Conservation (phyloP, 2,329 filamentous ascomycete species). For the Graphilbum sp. region DNA sequence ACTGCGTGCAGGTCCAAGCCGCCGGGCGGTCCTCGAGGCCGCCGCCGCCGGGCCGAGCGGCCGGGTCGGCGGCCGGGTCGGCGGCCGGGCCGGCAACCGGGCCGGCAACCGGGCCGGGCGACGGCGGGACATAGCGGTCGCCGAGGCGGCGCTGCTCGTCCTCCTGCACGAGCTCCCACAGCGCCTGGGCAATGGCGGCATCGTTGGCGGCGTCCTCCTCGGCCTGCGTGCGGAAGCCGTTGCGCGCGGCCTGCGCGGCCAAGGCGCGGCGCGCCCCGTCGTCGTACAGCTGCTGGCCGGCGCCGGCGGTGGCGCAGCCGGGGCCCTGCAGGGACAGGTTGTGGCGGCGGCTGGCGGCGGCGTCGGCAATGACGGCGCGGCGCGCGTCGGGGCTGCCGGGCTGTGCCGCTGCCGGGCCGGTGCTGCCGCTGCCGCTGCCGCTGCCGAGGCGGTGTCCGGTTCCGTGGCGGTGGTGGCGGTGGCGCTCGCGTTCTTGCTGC, state of each 20-base stretch:
- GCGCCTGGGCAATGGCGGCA: conserved; percentile 57
- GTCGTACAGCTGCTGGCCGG: conserved; percentile 2
- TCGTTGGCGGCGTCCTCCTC: conserved; percentile 86
- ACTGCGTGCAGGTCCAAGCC: not conserved
- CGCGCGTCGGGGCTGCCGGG: too few species aligned
- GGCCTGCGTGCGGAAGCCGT: conserved; percentile 67
- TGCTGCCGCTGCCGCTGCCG: not conserved
- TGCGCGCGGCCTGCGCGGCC: conserved; percentile 26
- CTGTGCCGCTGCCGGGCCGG: too few species aligned
- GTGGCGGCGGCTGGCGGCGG: too few species aligned
- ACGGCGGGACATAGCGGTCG: conserved; percentile 32
- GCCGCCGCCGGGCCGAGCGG: too few species aligned
- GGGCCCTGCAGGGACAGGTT: too few species aligned
- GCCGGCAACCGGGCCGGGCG: conserved; percentile 33
- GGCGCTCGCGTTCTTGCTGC: conserved; percentile 43
- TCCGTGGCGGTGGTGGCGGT: conserved; percentile 12
- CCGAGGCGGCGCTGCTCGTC: conserved; percentile 46
- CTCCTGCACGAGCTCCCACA: conserved; percentile 76
- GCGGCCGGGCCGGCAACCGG: too few species aligned
- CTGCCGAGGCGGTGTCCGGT: conserved; percentile 31
- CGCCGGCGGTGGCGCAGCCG: conserved; percentile 56
- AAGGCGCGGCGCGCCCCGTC: conserved; percentile 6
- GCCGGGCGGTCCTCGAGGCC: not conserved
- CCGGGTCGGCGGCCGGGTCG: too few species aligned
- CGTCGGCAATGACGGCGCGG: too few species aligned